Evolutionary conservation across 345 rosid species (phyloP).

Genomic region (Xanthoceras sorbifolium): DNA sequence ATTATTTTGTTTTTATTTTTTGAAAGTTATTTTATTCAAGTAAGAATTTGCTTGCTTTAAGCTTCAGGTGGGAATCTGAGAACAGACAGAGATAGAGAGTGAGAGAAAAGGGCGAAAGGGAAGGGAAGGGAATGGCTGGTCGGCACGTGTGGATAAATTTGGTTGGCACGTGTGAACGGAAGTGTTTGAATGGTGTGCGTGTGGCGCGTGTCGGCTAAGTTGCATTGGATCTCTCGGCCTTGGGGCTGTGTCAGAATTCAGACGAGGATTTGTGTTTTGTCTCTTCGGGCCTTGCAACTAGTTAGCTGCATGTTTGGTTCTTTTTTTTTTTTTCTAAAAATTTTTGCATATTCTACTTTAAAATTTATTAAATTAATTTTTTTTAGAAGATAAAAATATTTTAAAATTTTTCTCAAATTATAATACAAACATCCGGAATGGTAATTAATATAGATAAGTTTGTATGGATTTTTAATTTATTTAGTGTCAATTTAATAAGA

Average conservation of each 20-base stretch:
- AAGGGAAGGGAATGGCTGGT: slow-evolving; percentile 11
- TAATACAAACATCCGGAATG: too few species aligned
- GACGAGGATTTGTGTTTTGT: slow-evolving; percentile 23
- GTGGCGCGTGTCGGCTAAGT: slow-evolving; percentile 1
- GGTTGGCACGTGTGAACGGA: slow-evolving; percentile 23
- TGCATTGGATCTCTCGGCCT: not conserved
- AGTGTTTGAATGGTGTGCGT: not conserved
- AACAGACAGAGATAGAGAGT: slow-evolving; percentile 17
- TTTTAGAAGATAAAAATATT: too few species aligned
- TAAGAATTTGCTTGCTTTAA: not conserved
- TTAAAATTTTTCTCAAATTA: too few species aligned
- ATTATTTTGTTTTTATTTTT: not conserved
- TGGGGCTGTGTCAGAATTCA: slow-evolving; percentile 19
- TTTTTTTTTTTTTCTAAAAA: not conserved
- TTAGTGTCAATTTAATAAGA: too few species aligned
- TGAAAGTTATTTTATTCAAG: not conserved
- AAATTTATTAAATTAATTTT: too few species aligned
- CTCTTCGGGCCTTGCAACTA: not conserved
- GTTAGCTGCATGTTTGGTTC: not conserved
- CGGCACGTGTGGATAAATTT: not conserved
- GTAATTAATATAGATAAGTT: too few species aligned
- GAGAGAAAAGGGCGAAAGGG: not conserved
- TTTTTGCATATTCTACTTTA: not conserved
- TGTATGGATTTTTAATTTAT: too few species aligned
- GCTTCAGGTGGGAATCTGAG: slow-evolving; percentile 28